Evolutionary conservation across 176 grass and related monocot genomes (phyloP), one percentile per base, ranked within the genome.

Genomic region (Echinochloa phyllopogon): DNA sequence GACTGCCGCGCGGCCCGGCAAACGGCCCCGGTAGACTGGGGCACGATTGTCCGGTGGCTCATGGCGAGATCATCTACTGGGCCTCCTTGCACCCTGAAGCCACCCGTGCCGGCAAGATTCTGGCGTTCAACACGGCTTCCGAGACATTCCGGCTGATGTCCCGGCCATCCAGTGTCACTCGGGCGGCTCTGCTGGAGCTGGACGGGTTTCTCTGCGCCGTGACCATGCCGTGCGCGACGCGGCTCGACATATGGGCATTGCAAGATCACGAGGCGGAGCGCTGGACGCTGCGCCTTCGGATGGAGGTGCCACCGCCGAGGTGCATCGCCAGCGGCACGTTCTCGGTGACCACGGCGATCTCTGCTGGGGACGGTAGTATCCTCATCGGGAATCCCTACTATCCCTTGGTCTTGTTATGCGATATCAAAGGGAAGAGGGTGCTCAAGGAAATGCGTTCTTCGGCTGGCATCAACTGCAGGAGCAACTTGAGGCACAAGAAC

Each of bases 61-160:
- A 47, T 18, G 6, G 45, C 27, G 70, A 15, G 3, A 18, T 4
- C 6, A 14, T 74, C 8, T 14, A 78, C 36, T 62, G 75, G 75
- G 16, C 62, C 40, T 44, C 11, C 8, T 15, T 0, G 7, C 56
- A 78, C 39, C 56, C 75, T 16, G 11, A 33, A 15, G 70, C 12
- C 45, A 51, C 4, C 15, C 24, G 8, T 25, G 33, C 45, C 12
- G 14, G 24, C 14, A 73, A 73, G 70, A 72, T 72, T 44, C 43
- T 72, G 0, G 43, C 69, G 1, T 72, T 72, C 44, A 6, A 72
- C 23, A 72, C 69, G 23, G 21, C 13, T 25, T 72, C 21, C 15
- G 69, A 73, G 45, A n/a, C 23, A 8, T 73, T 73, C 44, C 44
- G 44, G 27, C 45, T 73, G 2, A 51, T 73, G 70, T 29, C 70